A percentile compares a stretch with the other conserved stretches of the same genome.
These are phyloP conservation scores for Diaporthe vexans DNA, from an alignment of 2,329 filamentous ascomycete species.

Conservation along the genomic window DNA sequence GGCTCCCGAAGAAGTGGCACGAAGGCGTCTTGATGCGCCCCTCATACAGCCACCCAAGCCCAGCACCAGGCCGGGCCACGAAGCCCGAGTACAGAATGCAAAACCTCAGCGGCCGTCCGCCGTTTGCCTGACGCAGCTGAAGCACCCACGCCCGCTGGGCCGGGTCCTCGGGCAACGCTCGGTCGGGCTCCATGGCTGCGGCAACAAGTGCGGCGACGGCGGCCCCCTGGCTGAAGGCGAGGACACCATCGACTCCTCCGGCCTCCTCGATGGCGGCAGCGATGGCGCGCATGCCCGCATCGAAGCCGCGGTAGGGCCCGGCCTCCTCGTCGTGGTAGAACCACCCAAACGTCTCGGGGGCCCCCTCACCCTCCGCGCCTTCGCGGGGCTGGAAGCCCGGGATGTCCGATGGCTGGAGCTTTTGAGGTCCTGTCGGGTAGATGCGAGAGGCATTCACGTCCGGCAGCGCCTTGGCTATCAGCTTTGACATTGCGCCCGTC, in stretches of 20 bases:
- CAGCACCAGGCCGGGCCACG: conserved; percentile 66
- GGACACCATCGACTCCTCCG: conserved; percentile 80
- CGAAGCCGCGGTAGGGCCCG: conserved; percentile 67
- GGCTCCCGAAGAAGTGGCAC: conserved; percentile 73
- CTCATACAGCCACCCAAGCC: conserved; percentile 74
- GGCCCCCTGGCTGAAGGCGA: conserved; percentile 88
- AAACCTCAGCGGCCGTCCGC: conserved; percentile 70
- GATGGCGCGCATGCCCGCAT: conserved; percentile 67
- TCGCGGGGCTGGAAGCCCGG: conserved; percentile 37
- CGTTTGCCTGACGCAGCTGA: conserved; percentile 64
- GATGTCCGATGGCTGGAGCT: conserved; percentile 34
- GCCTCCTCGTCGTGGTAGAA: conserved; percentile 38
- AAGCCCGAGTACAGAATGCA: conserved; percentile 85
- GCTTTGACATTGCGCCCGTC: conserved; percentile 37
- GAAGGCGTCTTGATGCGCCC: conserved; percentile 74
- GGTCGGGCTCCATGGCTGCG: conserved; percentile 73
- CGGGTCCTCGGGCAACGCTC: conserved; percentile 42
- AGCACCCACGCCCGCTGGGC: conserved; percentile 61
- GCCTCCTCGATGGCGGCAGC: conserved; percentile 64
- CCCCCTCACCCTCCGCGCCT: conserved; percentile 5
- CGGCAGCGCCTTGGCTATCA: conserved; percentile 38
- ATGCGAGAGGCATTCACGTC: conserved; percentile 33
- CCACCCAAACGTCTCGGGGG: conserved; percentile 35
- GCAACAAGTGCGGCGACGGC: conserved; percentile 80
- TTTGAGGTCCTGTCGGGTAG: conserved; percentile 39